Base-by-base conservation (phyloP, 257 asterid genomes). In the Nicotiana tomentosiformis region DNA sequence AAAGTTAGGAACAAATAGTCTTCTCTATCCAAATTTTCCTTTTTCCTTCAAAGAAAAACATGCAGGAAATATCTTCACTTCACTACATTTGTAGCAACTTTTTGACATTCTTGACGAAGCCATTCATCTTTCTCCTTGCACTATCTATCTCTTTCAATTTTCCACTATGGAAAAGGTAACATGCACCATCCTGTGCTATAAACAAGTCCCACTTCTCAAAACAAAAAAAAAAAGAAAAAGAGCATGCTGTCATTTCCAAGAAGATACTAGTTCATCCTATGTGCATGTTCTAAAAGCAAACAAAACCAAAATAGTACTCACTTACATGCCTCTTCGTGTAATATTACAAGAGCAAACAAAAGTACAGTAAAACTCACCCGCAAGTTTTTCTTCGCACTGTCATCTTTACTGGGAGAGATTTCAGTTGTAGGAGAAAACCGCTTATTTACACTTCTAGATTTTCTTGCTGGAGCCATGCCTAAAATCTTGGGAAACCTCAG, bases 401-500 rank as follows among this genome's bases (percentile, higher is more conserved):
- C 92, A 81, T 91, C 96, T 89, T 90, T 94, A 83, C 84, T 84
- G 74, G 96, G 94, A 83, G 96, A 91, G 11, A 84, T 92, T 53
- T 94, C 96, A 66, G 84, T 74, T 72, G 83, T 60, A 87, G 85
- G 78, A 77, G 95, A 89, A 82, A 88, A 86, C 33, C 89, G 87
- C 89, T 89, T 91, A 78, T 89, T 89, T 84, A 88, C 86, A 30
- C 88, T 94, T 86, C 93, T 88, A 35, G 92, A 82, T 83, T 93
- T 94, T 90, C 94, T 90, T 66, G 90, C 23, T 8, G 98, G 97
- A 57, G 91, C 93, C 98, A 94, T 94, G 72, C 81, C 61, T 18
- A 83, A 86, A 77, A 84, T 81, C 84, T 83, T 66, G 72, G 57
- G 81, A 78, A 66, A 81, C 83, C 86, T 81, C 69, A 1, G 43